phyloP scores from a whole-genome alignment of 768 basidiomycete species.

The Trametes cingulata region DNA sequence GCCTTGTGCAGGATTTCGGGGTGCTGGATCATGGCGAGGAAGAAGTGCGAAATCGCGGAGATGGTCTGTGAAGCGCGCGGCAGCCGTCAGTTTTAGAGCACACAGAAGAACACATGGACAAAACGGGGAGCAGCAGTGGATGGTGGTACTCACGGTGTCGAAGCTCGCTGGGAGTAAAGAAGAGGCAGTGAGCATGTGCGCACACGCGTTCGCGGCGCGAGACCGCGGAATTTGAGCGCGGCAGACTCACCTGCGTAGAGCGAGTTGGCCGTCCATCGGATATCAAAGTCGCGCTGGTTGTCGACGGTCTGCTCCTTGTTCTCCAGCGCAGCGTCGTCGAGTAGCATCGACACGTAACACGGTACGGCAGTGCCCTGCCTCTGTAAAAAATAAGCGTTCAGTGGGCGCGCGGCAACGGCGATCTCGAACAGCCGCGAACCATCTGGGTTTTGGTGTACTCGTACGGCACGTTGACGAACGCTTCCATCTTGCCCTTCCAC shows the following conservation, averaged over 20 bases:
- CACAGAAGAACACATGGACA: background rate
- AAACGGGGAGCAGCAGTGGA: slow-evolving; percentile 10
- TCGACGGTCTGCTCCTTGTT: slow-evolving; percentile 32
- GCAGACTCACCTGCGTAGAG: slow-evolving; percentile 56
- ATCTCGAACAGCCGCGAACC: slow-evolving; percentile 4
- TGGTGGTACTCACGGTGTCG: slow-evolving; percentile 52
- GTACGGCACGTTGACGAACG: slow-evolving; percentile 18
- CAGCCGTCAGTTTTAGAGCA: background rate
- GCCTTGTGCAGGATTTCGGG: slow-evolving; percentile 58
- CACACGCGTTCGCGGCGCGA: background rate
- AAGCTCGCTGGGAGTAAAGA: slow-evolving; percentile 44
- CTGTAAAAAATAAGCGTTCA: slow-evolving; percentile 23
- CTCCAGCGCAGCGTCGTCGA: slow-evolving; percentile 46
- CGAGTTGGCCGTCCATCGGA: slow-evolving; percentile 83
- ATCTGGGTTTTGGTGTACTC: slow-evolving; percentile 20
- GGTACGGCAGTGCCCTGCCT: slow-evolving; percentile 38
- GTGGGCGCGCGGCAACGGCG: background rate
- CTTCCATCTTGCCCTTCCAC: slow-evolving; percentile 24
- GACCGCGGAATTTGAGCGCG: background rate
- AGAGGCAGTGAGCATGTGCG: background rate
- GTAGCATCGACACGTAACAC: slow-evolving; percentile 51
- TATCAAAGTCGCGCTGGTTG: slow-evolving; percentile 56
- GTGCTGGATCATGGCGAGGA: slow-evolving; percentile 66
- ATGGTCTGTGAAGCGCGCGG: slow-evolving; percentile 42
- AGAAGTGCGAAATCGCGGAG: slow-evolving; percentile 56